Base-by-base conservation (phyloP, 805 yeast genomes). In the Diddensiella transvaalensis region DNA sequence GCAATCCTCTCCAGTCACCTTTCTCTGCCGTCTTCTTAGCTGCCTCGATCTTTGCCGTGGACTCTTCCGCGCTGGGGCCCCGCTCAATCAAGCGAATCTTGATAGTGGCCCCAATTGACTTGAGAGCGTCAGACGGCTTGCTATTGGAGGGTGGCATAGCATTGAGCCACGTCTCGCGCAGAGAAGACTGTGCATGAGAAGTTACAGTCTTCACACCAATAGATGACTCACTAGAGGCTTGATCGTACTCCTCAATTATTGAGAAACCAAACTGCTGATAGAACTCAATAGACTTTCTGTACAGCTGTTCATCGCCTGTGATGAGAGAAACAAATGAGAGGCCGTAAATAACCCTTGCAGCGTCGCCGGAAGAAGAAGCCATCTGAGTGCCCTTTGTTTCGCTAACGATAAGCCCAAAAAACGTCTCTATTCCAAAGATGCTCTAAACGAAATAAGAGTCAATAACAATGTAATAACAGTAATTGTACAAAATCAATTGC, bases 1-100 rank as follows among this genome's bases (percentile, higher is more conserved):
- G 68, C 18, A 69, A 49, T 2, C 77, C 67, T 42, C 85, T 69
- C 80, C 81, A 75, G 65, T 80, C 85, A 22, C 40, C 48, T 26
- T 41, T 50, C 8, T 47, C 56, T 13, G 42, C 40, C 22, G 30
- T 39, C 24, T 32, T 43, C 29, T 51, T 52, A 58, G 49, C 42
- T 3, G 53, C 46, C 19, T 55, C 32, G n/a, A 57, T 30, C 22
- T 26, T 18, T 5, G 51, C 30, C 50, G 50, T 44, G 32, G 56
- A 52, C 10, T 56, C 52, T 15, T 53, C 50, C 11, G 54, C 50
- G 22, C 54, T 39, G 45, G 58, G 55, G 5, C 61, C 62, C 22
- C 55, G 40, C 13, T 61, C 54, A 2, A 66, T 57, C n/a, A 55
- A 52, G 4, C 71, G 57, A 33, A 67, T 40, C 51, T 61, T 59